Base-by-base conservation (phyloP, 805 yeast species). In the Dipodascopsis uninucleata region DNA sequence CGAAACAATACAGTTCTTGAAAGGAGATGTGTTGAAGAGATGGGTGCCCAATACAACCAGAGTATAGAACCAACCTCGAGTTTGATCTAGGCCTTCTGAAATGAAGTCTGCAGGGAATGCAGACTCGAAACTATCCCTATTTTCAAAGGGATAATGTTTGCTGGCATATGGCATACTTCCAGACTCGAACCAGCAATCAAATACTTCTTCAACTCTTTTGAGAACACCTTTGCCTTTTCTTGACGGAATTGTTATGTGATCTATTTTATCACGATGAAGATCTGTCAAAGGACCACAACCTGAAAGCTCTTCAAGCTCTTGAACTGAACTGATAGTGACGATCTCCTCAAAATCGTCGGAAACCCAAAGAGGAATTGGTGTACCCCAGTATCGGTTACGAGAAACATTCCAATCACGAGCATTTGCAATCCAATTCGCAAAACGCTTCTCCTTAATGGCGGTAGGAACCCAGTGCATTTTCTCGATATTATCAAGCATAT, bases 1-100 rank as follows among this genome's bases (percentile, higher is more conserved):
- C 33, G 88, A 75, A 41, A 93, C 98, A 66, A 93, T 86, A 55
- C 89, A 96, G 67, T 93, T 93, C 69, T 90, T 73, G 75, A 84
- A 93, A 39, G 99, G 97, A 53, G 95, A 94, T 47, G 81, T 77
- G 61, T 84, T 82, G 72, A 93, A 93, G 60, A 93, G 72, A 60
- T 90, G 97, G 46, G 96, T 86, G 67, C 97, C 98, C 61, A 93
- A 76, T 20, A 93, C 96, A 36, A 95, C 82, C 66, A 93, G 76
- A 41, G 98, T 93, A 70, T 93, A 93, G 72, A 93, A 93, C 99
- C 99, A 93, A 65, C 99, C 99, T 79, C 99, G 86, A 48, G 99
- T 93, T 74, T 93, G 99, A 71, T 93, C 99, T 60, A 93, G 78
- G 71, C 99, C 99, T 75, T 93, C 99, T 49, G 96, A 83, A 61